Percentiles rank a stretch among this genome's conserved stretches.
Evolutionary conservation across 208 protist species (phyloP).

Genomic region (Leishmania major): DNA sequence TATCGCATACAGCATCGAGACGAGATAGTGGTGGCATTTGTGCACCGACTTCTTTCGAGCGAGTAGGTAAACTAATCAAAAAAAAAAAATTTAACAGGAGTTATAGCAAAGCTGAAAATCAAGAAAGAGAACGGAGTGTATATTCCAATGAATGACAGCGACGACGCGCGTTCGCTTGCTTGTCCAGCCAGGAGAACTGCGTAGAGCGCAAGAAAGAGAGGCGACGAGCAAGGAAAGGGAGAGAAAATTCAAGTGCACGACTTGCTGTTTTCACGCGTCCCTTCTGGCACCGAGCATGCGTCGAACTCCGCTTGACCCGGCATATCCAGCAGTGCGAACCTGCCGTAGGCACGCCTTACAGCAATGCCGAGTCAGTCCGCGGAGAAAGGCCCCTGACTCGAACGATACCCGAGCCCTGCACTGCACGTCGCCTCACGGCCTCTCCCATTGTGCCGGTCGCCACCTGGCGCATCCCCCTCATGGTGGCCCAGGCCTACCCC

Average conservation of each 20-base stretch:
- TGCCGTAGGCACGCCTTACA: neutral
- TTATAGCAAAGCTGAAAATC: neutral
- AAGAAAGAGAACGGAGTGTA: neutral
- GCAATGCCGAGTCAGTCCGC: neutral
- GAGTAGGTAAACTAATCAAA: too few species aligned
- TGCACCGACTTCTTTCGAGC: neutral
- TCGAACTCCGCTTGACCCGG: neutral
- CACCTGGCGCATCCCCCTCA: neutral
- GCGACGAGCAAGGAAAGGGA: neutral
- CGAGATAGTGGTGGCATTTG: slow-evolving; percentile 21
- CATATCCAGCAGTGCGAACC: neutral
- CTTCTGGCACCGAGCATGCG: too few species aligned
- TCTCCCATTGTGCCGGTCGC: neutral
- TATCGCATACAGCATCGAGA: slow-evolving; percentile 37
- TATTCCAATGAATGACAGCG: neutral
- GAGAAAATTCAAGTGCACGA: neutral
- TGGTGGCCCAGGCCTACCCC: neutral
- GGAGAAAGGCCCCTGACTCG: neutral
- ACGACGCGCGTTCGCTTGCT: neutral
- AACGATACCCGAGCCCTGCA: neutral
- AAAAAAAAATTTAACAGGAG: neutral
- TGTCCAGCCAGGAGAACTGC: neutral
- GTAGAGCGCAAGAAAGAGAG: neutral
- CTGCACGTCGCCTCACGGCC: neutral
- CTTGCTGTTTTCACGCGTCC: too few species aligned